A percentile compares a stretch with the other conserved stretches of the same genome.
Evolutionary conservation across 371 early-diverging fungal genomes (phyloP).

Genomic region (Actinomortierella wolfii): DNA sequence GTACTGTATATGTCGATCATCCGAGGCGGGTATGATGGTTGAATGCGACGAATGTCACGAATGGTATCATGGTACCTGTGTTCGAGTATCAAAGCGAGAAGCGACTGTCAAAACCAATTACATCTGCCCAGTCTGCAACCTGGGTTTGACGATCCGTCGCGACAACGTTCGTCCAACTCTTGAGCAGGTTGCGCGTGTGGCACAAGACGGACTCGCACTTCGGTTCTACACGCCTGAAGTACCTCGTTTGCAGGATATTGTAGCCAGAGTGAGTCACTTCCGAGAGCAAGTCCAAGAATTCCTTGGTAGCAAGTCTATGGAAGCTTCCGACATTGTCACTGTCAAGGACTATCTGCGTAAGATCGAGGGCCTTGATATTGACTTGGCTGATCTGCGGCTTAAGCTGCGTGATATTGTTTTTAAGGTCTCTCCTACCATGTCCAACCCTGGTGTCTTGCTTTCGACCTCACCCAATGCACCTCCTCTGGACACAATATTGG

Average conservation of each 20-base stretch:
- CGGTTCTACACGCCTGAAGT: conserved; percentile 64
- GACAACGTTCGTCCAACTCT: conserved; percentile 52
- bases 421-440: conserved; percentile 42
- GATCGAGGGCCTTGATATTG: conserved; percentile 62
- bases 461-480: conserved; percentile 37
- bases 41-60: conserved; percentile 82
- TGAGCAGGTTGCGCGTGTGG: conserved; percentile 50
- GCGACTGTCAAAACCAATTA: conserved; percentile 58
- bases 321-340: conserved; percentile 33
- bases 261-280: conserved; percentile 45
- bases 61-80: conserved; percentile 81
- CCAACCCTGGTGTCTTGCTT: conserved; percentile 21
- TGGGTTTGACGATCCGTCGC: conserved; percentile 47
- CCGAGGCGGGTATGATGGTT: conserved; percentile 73
- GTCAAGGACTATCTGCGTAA: conserved; percentile 56
- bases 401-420: conserved; percentile 54
- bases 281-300: conserved; percentile 48
- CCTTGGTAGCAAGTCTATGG: conserved; percentile 46
- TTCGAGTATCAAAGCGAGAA: conserved; percentile 63
- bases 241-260: conserved; percentile 53
- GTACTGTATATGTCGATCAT: conserved; percentile 67
- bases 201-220: conserved; percentile 51
- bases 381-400: conserved; percentile 51
- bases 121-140: conserved; percentile 74
- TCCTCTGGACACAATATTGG: conserved; percentile 11